These are phyloP conservation scores for Diaporthe vaccinii DNA, from an alignment of 2,329 filamentous ascomycete genomes.

Conservation along the genomic window DNA sequence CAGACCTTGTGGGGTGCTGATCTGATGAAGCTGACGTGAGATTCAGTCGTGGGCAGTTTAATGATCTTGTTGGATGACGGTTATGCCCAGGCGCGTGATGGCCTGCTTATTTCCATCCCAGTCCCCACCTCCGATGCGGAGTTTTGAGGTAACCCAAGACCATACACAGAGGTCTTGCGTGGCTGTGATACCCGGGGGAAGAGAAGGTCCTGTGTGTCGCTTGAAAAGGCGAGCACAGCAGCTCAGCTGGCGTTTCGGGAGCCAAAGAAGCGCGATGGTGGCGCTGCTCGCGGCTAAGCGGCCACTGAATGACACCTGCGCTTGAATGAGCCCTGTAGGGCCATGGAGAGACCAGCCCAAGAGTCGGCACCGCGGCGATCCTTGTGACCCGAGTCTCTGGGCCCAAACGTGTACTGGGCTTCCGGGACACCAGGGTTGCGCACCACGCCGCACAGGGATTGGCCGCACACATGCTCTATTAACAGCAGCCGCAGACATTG, in stretches of 20 bases:
- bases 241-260: slow-evolving; percentile 25
- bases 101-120: slow-evolving; percentile 27
- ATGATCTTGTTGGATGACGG: slow-evolving; percentile 29
- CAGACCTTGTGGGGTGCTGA: slow-evolving; percentile 16
- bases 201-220: neutral
- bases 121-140: neutral
- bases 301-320: slow-evolving; percentile 30
- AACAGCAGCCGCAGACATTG: slow-evolving; percentile 8
- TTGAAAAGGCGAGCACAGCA: slow-evolving; percentile 10
- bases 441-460: neutral
- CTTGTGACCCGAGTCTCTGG: slow-evolving; percentile 33
- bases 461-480: slow-evolving; percentile 19
- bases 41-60: slow-evolving; percentile 9
- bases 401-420: slow-evolving; percentile 6
- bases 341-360: slow-evolving; percentile 19
- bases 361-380: slow-evolving; percentile 33
- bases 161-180: slow-evolving; percentile 22
- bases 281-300: slow-evolving; percentile 39
- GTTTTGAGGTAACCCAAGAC: slow-evolving; percentile 38
- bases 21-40: slow-evolving; percentile 41
- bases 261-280: slow-evolving; percentile 38
- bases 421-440: slow-evolving; percentile 11
- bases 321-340: slow-evolving; percentile 34
- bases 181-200: slow-evolving; percentile 32
- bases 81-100: slow-evolving; percentile 35